Conservation (phyloP, 2,329 filamentous ascomycete species). For the Penicillium sp. region DNA sequence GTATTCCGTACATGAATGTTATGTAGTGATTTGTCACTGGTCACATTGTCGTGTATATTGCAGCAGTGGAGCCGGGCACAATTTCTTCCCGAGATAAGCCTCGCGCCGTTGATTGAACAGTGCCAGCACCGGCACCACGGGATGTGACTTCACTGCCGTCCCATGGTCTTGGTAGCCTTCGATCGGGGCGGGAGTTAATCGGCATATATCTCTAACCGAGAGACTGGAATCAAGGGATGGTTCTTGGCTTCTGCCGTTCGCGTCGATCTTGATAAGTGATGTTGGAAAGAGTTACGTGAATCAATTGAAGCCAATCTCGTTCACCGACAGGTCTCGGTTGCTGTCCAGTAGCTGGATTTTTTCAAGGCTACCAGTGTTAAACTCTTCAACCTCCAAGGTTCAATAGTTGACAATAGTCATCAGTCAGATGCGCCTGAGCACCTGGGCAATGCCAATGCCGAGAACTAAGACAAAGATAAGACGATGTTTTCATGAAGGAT, state of each 20-base stretch:
- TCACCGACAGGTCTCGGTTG: not conserved
- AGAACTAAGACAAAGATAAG: not conserved
- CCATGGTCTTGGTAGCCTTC: constrained; percentile 5
- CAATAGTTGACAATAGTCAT: not conserved
- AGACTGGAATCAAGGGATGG: not conserved
- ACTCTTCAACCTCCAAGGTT: not conserved
- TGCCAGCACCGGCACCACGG: not conserved
- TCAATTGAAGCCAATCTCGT: not conserved
- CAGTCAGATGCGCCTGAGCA: not conserved
- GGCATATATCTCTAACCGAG: not conserved
- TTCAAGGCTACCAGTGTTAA: not conserved
- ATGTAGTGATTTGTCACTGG: constrained; percentile 14
- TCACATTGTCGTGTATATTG: not conserved
- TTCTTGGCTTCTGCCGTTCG: not conserved
- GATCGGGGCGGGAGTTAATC: constrained; percentile 7
- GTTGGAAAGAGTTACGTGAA: constrained; percentile 4
- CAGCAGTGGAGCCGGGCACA: constrained; percentile 3
- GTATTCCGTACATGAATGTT: not conserved
- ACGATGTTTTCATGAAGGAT: not conserved
- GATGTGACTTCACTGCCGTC: not conserved
- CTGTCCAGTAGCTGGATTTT: not conserved
- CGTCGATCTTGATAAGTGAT: constrained; percentile 5
- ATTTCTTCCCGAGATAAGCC: constrained; percentile 14
- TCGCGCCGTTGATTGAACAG: constrained; percentile 12
- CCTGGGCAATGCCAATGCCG: too few species aligned